Conservation (phyloP, 164 flowering plant genomes). For the Saururus chinensis region DNA sequence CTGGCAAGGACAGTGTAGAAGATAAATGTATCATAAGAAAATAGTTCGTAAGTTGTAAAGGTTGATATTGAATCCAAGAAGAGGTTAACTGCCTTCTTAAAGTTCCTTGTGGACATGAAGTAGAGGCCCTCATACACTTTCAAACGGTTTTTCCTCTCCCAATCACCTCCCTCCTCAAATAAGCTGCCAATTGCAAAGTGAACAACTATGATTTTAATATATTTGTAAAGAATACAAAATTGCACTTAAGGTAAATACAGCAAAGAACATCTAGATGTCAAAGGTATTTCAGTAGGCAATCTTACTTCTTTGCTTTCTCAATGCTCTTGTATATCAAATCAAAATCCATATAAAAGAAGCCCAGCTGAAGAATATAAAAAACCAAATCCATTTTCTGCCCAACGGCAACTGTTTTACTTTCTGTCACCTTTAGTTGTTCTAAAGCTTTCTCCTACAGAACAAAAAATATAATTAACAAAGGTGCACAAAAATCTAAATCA, state of each 20-base stretch:
- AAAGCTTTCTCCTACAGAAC: conserved; percentile 66
- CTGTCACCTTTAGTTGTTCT: conserved; percentile 90
- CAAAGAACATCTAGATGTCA: neutral
- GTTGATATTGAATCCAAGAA: conserved; percentile 96
- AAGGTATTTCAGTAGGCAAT: conserved; percentile 1
- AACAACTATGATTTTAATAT: neutral
- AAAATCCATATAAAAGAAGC: conserved; percentile 92
- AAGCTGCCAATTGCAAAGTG: conserved; percentile 30
- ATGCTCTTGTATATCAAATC: conserved; percentile 93
- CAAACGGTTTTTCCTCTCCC: conserved; percentile 97
- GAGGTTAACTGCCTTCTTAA: conserved; percentile 75
- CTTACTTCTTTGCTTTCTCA: conserved; percentile 93
- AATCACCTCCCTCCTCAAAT: conserved; percentile 99
- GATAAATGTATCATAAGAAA: conserved; percentile 86
- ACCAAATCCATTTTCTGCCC: conserved; percentile 99
- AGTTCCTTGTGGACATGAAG: conserved; percentile 90
- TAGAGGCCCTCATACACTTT: conserved; percentile 94
- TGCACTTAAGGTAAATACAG: neutral
- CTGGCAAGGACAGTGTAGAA: conserved; percentile 91
- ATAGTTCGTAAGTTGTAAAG: conserved; percentile 92
- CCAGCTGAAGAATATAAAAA: conserved; percentile 75
- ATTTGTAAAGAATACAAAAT: conserved; percentile 4
- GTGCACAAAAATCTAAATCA: neutral
- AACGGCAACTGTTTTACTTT: conserved; percentile 92
- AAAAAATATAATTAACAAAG: neutral